Percentiles rank a stretch among this genome's conserved stretches.
Evolutionary conservation across 2,329 filamentous ascomycete species (phyloP).

Genomic region (Cadophora malorum): DNA sequence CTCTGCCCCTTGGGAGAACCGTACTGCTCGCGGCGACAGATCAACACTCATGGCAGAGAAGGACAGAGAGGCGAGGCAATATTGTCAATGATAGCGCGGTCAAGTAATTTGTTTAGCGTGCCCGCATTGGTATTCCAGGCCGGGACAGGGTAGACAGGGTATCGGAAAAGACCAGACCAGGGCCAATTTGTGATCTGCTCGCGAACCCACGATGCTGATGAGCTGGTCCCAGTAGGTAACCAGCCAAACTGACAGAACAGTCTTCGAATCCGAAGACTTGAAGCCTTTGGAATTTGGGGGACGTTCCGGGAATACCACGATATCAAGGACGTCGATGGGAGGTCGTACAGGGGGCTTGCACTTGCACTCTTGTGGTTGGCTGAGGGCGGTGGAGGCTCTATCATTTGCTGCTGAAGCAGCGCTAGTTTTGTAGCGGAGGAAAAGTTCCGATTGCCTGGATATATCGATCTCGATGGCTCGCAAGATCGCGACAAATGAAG

Average conservation of each 20-base stretch:
- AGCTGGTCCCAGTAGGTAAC: no score
- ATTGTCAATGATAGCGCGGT: slow-evolving; percentile 28
- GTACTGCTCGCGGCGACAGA: slow-evolving; percentile 59
- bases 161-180: neutral
- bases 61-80: slow-evolving; percentile 18
- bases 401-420: neutral
- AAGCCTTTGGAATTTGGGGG: neutral
- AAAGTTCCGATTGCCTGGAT: slow-evolving; percentile 2
- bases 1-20: slow-evolving; percentile 60
- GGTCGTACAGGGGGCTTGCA: neutral
- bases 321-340: neutral
- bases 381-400: neutral
- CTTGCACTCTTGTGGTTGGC: neutral
- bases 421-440: neutral
- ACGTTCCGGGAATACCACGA: neutral
- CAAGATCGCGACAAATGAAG: neutral
- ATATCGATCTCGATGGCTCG: slow-evolving; percentile 2
- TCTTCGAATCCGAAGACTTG: neutral
- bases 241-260: neutral
- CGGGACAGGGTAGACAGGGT: slow-evolving; percentile 14
- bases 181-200: slow-evolving; percentile 1
- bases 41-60: slow-evolving; percentile 48
- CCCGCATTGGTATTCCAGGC: slow-evolving; percentile 9
- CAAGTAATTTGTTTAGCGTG: slow-evolving; percentile 30
- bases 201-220: slow-evolving; percentile 13